These are phyloP conservation scores for Colletotrichum sp. DNA, from an alignment of 2,329 filamentous ascomycete genomes.

Conservation along the genomic window DNA sequence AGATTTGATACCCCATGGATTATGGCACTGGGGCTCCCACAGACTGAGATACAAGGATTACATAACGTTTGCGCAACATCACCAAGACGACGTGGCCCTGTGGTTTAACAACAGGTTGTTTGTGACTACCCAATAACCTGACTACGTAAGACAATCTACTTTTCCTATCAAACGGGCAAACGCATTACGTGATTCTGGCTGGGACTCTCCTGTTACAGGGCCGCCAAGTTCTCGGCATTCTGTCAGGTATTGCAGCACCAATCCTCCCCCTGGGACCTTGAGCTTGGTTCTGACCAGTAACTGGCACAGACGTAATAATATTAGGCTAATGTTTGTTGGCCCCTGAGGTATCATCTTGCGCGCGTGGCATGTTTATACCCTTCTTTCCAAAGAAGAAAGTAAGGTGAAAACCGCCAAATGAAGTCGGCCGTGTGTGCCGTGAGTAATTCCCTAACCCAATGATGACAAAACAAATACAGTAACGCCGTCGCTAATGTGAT, in stretches of 20 bases:
- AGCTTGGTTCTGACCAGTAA: neutral
- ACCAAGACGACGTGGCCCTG: neutral
- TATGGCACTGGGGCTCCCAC: neutral
- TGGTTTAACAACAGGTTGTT: neutral
- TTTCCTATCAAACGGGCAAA: neutral
- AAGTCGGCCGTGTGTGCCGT: neutral
- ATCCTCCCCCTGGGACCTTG: neutral
- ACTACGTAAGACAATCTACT: neutral
- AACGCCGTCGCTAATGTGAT: constrained; percentile 47
- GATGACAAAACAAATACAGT: constrained; percentile 11
- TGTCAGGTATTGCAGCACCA: neutral
- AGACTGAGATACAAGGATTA: neutral
- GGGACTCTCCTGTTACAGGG: neutral
- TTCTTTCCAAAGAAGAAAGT: neutral
- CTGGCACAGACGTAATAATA: constrained; percentile 3
- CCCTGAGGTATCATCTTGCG: constrained; percentile 2
- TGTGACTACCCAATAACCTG: neutral
- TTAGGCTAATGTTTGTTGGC: neutral
- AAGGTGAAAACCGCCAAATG: neutral
- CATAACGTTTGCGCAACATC: neutral
- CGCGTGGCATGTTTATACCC: neutral
- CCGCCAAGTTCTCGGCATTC: neutral
- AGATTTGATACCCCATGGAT: neutral
- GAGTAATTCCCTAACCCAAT: neutral
- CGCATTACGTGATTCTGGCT: neutral